phyloP scores from a whole-genome alignment of 1,284 basidiomycete species.

The Prillingera fragicola region DNA sequence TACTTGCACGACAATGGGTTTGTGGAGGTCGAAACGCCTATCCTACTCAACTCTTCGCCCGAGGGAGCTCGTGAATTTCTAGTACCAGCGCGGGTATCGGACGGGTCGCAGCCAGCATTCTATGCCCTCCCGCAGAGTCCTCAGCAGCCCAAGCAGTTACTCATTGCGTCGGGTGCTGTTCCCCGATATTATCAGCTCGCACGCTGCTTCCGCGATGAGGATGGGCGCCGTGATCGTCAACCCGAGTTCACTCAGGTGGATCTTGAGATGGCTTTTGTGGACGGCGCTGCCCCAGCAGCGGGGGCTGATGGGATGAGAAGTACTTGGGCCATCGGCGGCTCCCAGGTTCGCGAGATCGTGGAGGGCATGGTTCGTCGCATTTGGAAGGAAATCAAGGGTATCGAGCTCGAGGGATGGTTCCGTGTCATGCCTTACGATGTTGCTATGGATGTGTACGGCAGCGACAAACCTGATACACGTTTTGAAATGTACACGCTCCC shows the following conservation, averaged over 20 bases:
- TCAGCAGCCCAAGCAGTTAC: constrained; percentile 90
- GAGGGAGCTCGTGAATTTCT: constrained; percentile 93
- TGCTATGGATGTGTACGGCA: constrained; percentile 85
- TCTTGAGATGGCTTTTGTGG: constrained; percentile 92
- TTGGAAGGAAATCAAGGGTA: constrained; percentile 61
- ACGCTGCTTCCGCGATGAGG: constrained; percentile 90
- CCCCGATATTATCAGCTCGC: constrained; percentile 90
- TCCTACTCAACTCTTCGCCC: constrained; percentile 85
- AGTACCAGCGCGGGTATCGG: constrained; percentile 67
- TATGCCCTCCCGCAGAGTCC: constrained; percentile 92
- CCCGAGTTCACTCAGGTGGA: constrained; percentile 97
- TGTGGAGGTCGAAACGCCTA: constrained; percentile 85
- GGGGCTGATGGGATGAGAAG: constrained; percentile 34
- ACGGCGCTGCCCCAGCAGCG: constrained; percentile 56
- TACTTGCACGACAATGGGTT: constrained; percentile 72
- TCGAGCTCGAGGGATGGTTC: constrained; percentile 60
- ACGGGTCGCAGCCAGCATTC: constrained; percentile 55
- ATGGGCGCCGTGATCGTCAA: constrained; percentile 86
- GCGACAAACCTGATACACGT: constrained; percentile 90
- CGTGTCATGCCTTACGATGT: constrained; percentile 75
- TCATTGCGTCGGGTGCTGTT: constrained; percentile 83
- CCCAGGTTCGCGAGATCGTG: constrained; percentile 67
- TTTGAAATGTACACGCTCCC: constrained; percentile 64
- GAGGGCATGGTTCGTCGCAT: constrained; percentile 66
- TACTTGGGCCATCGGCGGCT: constrained; percentile 76